phyloP scores from a whole-genome alignment of 2,329 filamentous ascomycete species.

The Sphaerulina populicola region DNA sequence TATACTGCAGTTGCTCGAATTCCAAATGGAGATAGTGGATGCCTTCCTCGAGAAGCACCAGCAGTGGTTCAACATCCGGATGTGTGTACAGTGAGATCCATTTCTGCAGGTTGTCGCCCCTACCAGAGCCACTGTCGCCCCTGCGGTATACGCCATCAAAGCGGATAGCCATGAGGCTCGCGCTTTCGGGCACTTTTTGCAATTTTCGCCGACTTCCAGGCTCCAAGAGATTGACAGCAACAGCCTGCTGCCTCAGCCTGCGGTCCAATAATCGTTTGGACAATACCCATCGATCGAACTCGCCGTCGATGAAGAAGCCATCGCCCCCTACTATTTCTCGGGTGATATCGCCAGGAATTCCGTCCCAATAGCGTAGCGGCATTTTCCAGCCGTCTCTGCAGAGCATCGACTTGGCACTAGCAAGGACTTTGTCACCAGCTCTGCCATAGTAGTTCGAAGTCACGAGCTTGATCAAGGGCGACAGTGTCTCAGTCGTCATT shows the following conservation, averaged over 20 bases:
- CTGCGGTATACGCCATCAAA: constrained; percentile 47
- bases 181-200: constrained; percentile 41
- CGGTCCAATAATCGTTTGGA: constrained; percentile 48
- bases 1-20: constrained; percentile 51
- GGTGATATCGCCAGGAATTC: constrained; percentile 50
- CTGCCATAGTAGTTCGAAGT: constrained; percentile 50
- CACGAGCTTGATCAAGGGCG: constrained; percentile 46
- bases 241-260: constrained; percentile 40
- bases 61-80: constrained; percentile 47
- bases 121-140: constrained; percentile 34
- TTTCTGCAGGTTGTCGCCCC: constrained; percentile 38
- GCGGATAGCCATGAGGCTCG: constrained; percentile 44
- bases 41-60: constrained; percentile 50
- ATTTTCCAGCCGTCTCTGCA: constrained; percentile 51
- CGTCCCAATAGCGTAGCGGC: constrained; percentile 48
- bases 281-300: constrained; percentile 52
- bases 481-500: constrained; percentile 45
- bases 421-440: constrained; percentile 48
- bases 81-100: constrained; percentile 48
- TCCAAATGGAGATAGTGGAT: constrained; percentile 54
- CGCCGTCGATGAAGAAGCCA: constrained; percentile 50
- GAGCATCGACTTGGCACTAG: constrained; percentile 51
- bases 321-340: constrained; percentile 53
- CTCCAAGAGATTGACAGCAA: constrained; percentile 43
- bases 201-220: constrained; percentile 37